phyloP scores from a whole-genome alignment of 192 early-diverging fungal genomes.

The Thoreauomyces humboldtii region DNA sequence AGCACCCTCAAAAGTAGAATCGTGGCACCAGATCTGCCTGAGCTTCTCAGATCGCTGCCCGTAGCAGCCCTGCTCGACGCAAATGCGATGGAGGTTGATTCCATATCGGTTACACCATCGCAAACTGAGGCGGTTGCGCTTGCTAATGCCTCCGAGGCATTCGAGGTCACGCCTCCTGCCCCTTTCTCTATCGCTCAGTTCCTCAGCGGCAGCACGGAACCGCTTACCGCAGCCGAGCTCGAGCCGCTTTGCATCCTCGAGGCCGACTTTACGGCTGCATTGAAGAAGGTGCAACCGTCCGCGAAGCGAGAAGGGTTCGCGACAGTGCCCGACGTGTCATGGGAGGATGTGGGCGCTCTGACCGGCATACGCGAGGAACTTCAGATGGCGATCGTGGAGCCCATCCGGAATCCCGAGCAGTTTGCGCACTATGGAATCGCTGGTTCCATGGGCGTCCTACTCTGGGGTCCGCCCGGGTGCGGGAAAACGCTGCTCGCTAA shows the following conservation, averaged over 20 bases:
- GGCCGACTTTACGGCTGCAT: conserved; percentile 82
- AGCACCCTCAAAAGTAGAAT: conserved; percentile 16
- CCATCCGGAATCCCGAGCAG: conserved; percentile 84
- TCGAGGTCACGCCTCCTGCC: background rate
- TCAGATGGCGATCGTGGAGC: conserved; percentile 93
- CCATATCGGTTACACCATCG: background rate
- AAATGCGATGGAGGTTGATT: conserved; percentile 34
- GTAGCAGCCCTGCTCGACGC: too few species aligned
- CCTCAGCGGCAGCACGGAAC: conserved; percentile 64
- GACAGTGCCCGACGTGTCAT: conserved; percentile 91
- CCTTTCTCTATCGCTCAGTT: conserved; percentile 66
- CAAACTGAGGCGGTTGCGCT: background rate
- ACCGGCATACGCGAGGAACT: conserved; percentile 83
- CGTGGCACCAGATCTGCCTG: too few species aligned
- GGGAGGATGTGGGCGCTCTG: conserved; percentile 96
- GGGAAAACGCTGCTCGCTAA: conserved; percentile 98
- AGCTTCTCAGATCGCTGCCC: too few species aligned
- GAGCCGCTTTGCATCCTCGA: conserved; percentile 76
- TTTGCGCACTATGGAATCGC: conserved; percentile 89
- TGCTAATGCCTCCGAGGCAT: too few species aligned
- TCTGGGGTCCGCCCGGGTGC: conserved; percentile 98
- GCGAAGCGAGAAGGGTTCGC: conserved; percentile 99
- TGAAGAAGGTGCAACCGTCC: conserved; percentile 91
- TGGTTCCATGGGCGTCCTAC: conserved; percentile 85
- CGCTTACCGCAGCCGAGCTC: conserved; percentile 78